A percentile compares a stretch with the other conserved stretches of the same genome.
Evolutionary conservation across 192 early-diverging fungal genomes (phyloP).

Genomic region (Rhizophagus prolifer): DNA sequence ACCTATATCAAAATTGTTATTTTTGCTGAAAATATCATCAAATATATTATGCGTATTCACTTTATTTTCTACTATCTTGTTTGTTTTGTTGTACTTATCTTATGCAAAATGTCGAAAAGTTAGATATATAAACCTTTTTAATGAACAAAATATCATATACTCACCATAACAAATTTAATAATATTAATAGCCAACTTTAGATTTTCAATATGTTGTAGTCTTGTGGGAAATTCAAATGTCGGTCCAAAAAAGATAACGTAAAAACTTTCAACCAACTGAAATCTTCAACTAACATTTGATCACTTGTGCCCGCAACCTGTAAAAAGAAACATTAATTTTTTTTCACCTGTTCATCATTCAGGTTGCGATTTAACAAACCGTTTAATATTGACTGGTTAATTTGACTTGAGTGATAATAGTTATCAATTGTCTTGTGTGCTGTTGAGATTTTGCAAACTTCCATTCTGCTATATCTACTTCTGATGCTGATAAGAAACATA

Average conservation of each 20-base stretch:
- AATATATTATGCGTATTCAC: too few relatives aligned
- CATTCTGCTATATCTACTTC: slow-evolving; percentile 30
- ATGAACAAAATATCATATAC: neutral
- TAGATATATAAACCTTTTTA: too few relatives aligned
- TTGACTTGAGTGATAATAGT: neutral
- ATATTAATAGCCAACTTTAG: slow-evolving; percentile 25
- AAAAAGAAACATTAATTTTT: slow-evolving; percentile 33
- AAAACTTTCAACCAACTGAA: slow-evolving; percentile 21
- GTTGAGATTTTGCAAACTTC: slow-evolving; percentile 27
- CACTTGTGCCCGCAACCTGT: slow-evolving; percentile 28
- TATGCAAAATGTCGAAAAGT: too few relatives aligned
- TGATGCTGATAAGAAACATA: slow-evolving; percentile 21
- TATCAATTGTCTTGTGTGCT: slow-evolving; percentile 13
- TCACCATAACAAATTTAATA: neutral
- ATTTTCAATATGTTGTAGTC: slow-evolving; percentile 30
- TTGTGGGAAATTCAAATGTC: slow-evolving; percentile 33
- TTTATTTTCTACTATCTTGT: too few relatives aligned
- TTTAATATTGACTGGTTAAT: slow-evolving; percentile 20
- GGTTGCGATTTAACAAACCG: slow-evolving; percentile 11
- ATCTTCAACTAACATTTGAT: slow-evolving; percentile 29
- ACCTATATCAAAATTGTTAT: too few relatives aligned
- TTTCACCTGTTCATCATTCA: slow-evolving; percentile 22
- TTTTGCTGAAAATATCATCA: too few relatives aligned
- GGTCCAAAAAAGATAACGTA: slow-evolving; percentile 24
- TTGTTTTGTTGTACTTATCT: too few relatives aligned